Evolutionary conservation across 441 rosid genomes (phyloP).

Genomic region (Euphorbia schlechtendalii): DNA sequence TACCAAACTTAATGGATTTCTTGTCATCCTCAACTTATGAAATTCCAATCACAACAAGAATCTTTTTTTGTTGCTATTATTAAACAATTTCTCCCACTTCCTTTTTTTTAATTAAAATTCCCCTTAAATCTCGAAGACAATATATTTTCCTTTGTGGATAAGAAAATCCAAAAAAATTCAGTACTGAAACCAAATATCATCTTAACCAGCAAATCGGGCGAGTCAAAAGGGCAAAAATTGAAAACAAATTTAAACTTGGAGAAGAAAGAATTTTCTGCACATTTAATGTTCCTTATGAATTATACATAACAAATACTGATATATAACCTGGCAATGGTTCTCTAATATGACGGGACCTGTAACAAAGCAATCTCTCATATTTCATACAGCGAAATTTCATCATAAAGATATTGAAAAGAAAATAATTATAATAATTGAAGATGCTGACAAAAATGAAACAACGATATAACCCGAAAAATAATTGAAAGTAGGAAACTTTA

Average conservation of each 20-base stretch:
- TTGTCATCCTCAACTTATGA: conserved; percentile 31
- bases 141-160: too few relatives aligned
- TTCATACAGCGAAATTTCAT: not conserved
- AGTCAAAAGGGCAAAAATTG: not conserved
- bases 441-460: conserved; percentile 24
- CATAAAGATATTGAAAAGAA: conserved; percentile 23
- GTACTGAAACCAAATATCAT: too few relatives aligned
- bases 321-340: conserved; percentile 34
- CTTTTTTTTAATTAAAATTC: too few relatives aligned
- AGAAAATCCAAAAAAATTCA: too few relatives aligned
- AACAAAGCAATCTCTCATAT: conserved; percentile 37
- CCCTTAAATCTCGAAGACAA: too few relatives aligned
- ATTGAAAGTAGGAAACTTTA: conserved; percentile 18
- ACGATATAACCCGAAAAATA: not conserved
- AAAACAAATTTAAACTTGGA: too few relatives aligned
- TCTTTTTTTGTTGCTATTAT: conserved; percentile 2
- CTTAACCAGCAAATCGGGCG: not conserved
- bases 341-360: conserved; percentile 41
- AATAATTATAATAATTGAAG: conserved; percentile 13
- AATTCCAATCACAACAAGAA: conserved; percentile 25
- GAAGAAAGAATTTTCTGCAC: conserved; percentile 48
- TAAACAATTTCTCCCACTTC: not conserved
- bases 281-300: conserved; percentile 38
- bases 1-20: conserved; percentile 22
- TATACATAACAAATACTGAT: conserved; percentile 37